Percentiles rank a stretch among this genome's conserved stretches.
These are phyloP conservation scores for Climacium dendroides DNA, from an alignment of 225 moss, liverwort and hornwort species.

Conservation along the genomic window DNA sequence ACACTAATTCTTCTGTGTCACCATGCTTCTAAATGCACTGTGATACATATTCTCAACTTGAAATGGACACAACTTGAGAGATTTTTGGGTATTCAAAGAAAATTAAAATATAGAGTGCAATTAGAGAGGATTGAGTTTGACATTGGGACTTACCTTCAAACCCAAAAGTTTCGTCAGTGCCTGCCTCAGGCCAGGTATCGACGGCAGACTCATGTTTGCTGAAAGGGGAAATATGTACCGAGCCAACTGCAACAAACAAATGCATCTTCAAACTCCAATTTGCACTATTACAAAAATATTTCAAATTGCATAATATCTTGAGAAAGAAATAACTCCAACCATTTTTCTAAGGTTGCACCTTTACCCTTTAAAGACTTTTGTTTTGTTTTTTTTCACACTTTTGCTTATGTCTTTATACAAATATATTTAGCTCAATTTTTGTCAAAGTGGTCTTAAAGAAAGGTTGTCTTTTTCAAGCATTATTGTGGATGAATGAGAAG, in stretches of 20 bases:
- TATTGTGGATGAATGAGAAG: too few species aligned
- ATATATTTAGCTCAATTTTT: too few species aligned
- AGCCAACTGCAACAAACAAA: conserved; percentile 32
- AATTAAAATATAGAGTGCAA: background rate
- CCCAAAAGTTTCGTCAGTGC: conserved; percentile 21
- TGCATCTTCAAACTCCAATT: background rate
- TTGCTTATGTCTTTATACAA: too few species aligned
- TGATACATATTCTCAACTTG: background rate
- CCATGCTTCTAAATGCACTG: background rate
- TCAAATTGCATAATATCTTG: background rate
- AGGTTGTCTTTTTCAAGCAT: too few species aligned
- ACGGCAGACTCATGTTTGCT: background rate
- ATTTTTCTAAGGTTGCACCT: background rate
- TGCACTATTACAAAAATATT: background rate
- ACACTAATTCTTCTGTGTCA: background rate
- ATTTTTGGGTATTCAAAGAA: background rate
- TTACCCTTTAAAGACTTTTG: too few species aligned
- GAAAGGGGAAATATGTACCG: conserved; percentile 53
- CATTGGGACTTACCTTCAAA: conserved; percentile 20
- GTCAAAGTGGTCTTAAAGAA: too few species aligned
- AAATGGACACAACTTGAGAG: background rate
- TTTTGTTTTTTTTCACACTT: too few species aligned
- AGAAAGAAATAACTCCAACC: background rate
- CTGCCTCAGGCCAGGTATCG: background rate
- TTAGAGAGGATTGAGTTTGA: background rate